Evolutionary conservation across 257 asterid species (phyloP), one percentile per base, ranked within the genome.

Genomic region (Knoxia roxburghii): DNA sequence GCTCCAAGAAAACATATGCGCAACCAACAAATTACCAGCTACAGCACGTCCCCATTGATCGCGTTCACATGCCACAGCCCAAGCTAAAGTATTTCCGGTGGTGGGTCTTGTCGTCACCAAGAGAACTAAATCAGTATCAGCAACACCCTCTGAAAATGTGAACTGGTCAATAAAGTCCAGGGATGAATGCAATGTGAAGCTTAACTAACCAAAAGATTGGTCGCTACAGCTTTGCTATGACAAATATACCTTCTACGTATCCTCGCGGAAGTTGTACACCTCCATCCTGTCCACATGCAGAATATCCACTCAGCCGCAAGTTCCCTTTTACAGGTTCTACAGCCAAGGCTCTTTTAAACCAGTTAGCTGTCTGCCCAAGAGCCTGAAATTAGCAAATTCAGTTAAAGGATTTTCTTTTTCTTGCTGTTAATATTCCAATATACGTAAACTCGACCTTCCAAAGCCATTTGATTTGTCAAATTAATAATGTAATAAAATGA

Each of bases 11-110:
- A 61, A 72, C 51, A 9, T 39, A 33, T 35, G 37, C 23, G 81
- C 64, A 40, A 57, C 41, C 41, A 66, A 71, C n/a, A 65, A 55
- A 53, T 69, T 86, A 91, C 98, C 98, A 62, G 98, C 98, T 61
- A 91, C 88, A 65, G 98, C 98, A 70, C 98, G 98, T 50, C 98
- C 98, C 98, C 98, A 91, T 75, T 91, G 98, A 79, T 91, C 98
- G 69, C 98, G 96, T 77, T 91, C 98, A 51, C 98, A 91, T n/a
- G 98, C 96, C 72, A 91, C 98, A 7, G 98, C 98, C 98, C 98
- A 91, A 18, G 98, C 98, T 49, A 91, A 85, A 59, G 98, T 91
- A 75, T 87, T 89, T 57, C 98, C 98, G 15, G 98, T 91, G 32
- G 98, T 91, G 53, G 98, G 96, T 78, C 98, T 84, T 27, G 98